These are phyloP conservation scores for Parathielavia appendiculata DNA, from an alignment of 495 filamentous ascomycete genomes.

Conservation along the genomic window DNA sequence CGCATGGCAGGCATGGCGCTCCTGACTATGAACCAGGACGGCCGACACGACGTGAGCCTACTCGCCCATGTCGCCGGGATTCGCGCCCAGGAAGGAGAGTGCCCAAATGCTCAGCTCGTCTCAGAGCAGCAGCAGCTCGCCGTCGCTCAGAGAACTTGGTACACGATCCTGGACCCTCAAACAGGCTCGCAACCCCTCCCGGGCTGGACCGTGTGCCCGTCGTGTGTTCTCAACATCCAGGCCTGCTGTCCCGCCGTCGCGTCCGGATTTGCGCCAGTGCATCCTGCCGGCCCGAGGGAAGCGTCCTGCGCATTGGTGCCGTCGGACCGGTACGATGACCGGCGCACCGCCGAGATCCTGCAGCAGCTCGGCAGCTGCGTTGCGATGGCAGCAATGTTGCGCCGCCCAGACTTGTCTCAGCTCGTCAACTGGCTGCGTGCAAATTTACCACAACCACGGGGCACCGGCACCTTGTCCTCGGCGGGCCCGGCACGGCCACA, in stretches of 20 bases:
- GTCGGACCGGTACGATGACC: constrained; percentile 16
- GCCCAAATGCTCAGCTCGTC: too few species aligned
- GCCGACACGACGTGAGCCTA: neutral
- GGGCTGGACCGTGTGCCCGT: too few species aligned
- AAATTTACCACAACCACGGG: constrained; percentile 9
- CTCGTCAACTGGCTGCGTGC: too few species aligned
- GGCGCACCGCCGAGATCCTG: constrained; percentile 2
- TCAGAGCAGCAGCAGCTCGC: too few species aligned
- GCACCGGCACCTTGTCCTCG: neutral
- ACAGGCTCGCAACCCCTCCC: too few species aligned
- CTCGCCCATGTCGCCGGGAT: too few species aligned
- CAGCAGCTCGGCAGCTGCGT: constrained; percentile 10
- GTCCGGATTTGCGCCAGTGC: neutral
- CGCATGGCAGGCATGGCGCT: too few species aligned
- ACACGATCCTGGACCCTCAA: too few species aligned
- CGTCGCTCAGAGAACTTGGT: too few species aligned
- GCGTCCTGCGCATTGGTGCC: constrained; percentile 14
- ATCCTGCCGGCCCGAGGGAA: neutral
- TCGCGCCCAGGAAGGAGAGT: too few species aligned
- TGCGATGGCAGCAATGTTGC: neutral
- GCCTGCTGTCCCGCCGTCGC: constrained; percentile 15
- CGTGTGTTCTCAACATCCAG: too few species aligned
- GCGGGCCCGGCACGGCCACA: neutral
- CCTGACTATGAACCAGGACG: too few species aligned
- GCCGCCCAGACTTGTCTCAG: constrained; percentile 7